A percentile compares a stretch with the other conserved stretches of the same genome.
phyloP scores from a whole-genome alignment of 352 stramenopile species.

The Peronospora destructor region DNA sequence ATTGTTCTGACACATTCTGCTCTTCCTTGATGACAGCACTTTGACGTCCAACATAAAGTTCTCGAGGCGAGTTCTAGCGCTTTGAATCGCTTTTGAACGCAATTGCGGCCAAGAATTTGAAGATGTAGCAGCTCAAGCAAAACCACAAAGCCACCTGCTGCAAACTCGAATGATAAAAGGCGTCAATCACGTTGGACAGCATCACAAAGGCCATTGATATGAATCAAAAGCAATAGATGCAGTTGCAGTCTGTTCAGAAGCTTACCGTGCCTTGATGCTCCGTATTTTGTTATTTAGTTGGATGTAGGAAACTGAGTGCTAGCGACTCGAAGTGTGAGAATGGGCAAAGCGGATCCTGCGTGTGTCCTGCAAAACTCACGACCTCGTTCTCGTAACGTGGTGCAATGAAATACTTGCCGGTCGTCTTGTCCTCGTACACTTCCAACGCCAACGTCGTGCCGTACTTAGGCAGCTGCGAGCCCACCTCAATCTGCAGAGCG shows the following conservation, averaged over 20 bases:
- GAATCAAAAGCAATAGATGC: conserved; percentile 16
- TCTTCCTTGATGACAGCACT: conserved; percentile 70
- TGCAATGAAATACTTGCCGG: conserved; percentile 46
- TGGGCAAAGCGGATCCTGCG: conserved; percentile 45
- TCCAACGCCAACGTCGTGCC: conserved; percentile 66
- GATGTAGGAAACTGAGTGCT: conserved; percentile 38
- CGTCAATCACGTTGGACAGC: too few species aligned
- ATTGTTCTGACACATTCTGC: conserved; percentile 71
- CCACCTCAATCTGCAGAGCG: conserved; percentile 60
- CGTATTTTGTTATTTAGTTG: not conserved
- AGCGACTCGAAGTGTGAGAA: conserved; percentile 60
- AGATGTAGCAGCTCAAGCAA: conserved; percentile 45
- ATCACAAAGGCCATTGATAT: too few species aligned
- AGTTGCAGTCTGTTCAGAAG: conserved; percentile 1
- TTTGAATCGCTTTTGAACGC: conserved; percentile 67
- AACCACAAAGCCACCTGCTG: conserved; percentile 3
- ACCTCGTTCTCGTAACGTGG: conserved; percentile 52
- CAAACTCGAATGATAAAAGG: too few species aligned
- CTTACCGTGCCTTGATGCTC: not conserved
- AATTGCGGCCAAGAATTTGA: conserved; percentile 68
- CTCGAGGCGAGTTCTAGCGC: conserved; percentile 80
- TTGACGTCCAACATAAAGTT: conserved; percentile 62
- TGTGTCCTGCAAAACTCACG: conserved; percentile 48
- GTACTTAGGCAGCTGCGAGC: conserved; percentile 50
- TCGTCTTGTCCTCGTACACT: conserved; percentile 46